These are phyloP conservation scores for Hanseniaspora nectarophila DNA, from an alignment of 805 yeast genomes.

Conservation along the genomic window DNA sequence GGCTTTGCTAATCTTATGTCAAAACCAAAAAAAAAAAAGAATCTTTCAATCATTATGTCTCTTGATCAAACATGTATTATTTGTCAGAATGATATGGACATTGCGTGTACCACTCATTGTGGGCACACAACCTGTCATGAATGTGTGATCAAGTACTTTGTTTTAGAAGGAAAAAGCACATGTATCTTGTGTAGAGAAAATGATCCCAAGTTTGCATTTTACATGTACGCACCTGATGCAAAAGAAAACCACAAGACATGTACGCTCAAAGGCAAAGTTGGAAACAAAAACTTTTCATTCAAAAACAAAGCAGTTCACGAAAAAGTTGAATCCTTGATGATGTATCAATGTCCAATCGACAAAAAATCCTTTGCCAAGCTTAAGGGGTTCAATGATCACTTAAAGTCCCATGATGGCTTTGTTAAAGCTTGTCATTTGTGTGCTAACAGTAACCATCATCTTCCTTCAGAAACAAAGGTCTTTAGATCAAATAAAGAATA, in stretches of 20 bases:
- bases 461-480: slow-evolving; percentile 51
- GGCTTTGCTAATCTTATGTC: too few species aligned
- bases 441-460: slow-evolving; percentile 61
- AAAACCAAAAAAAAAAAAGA: too few species aligned
- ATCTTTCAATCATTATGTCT: not conserved
- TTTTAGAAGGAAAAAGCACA: slow-evolving; percentile 55
- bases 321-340: slow-evolving; percentile 41
- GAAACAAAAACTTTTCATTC: slow-evolving; percentile 40
- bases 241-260: slow-evolving; percentile 1
- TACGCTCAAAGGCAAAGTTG: not conserved
- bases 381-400: slow-evolving; percentile 54
- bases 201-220: slow-evolving; percentile 17
- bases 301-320: slow-evolving; percentile 40
- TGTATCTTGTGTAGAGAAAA: slow-evolving; percentile 69
- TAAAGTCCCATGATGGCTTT: slow-evolving; percentile 43
- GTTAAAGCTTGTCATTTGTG: slow-evolving; percentile 64
- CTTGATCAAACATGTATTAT: slow-evolving; percentile 47
- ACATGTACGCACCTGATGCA: not conserved
- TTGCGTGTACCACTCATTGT: slow-evolving; percentile 67
- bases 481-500: slow-evolving; percentile 51
- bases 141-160: slow-evolving; percentile 75
- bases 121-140: slow-evolving; percentile 71
- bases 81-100: slow-evolving; percentile 63
- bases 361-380: slow-evolving; percentile 34
- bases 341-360: slow-evolving; percentile 47